These are phyloP conservation scores for Dioszegia aurantiaca DNA, from an alignment of 768 basidiomycete species.

Conservation along the genomic window DNA sequence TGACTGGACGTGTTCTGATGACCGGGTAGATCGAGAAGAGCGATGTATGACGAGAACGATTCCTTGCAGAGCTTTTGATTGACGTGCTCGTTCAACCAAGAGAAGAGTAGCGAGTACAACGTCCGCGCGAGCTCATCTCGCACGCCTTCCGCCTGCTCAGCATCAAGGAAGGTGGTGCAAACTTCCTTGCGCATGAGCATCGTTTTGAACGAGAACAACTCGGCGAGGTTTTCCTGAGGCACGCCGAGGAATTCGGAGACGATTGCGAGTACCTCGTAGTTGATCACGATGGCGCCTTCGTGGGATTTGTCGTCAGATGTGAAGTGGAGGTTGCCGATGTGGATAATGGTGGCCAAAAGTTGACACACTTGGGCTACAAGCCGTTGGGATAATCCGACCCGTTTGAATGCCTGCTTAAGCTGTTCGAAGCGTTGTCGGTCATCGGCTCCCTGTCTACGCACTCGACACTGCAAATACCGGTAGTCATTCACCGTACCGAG, in stretches of 20 bases:
- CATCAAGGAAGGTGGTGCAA: slow-evolving; percentile 94
- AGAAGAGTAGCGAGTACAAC: slow-evolving; percentile 87
- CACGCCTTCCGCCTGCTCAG: slow-evolving; percentile 87
- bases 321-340: slow-evolving; percentile 94
- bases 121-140: slow-evolving; percentile 91
- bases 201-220: slow-evolving; percentile 81
- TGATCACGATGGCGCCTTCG: slow-evolving; percentile 87
- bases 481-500: slow-evolving; percentile 76
- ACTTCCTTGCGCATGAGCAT: slow-evolving; percentile 91
- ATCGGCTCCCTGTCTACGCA: slow-evolving; percentile 59
- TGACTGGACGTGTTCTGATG: slow-evolving; percentile 70
- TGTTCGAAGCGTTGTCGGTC: slow-evolving; percentile 88
- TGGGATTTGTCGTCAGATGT: slow-evolving; percentile 75
- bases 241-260: slow-evolving; percentile 92
- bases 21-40: slow-evolving; percentile 89
- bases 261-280: slow-evolving; percentile 72
- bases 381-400: slow-evolving; percentile 85
- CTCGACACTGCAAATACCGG: slow-evolving; percentile 77
- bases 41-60: slow-evolving; percentile 81
- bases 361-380: slow-evolving; percentile 95
- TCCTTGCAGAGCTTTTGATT: slow-evolving; percentile 93
- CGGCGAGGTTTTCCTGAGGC: slow-evolving; percentile 61
- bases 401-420: slow-evolving; percentile 89
- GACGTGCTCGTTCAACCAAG: slow-evolving; percentile 94
- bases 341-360: slow-evolving; percentile 89